Evolutionary conservation across 2,329 filamentous ascomycete species (phyloP), one percentile per base, ranked within the genome.

Genomic region (Mollisia scopiformis): DNA sequence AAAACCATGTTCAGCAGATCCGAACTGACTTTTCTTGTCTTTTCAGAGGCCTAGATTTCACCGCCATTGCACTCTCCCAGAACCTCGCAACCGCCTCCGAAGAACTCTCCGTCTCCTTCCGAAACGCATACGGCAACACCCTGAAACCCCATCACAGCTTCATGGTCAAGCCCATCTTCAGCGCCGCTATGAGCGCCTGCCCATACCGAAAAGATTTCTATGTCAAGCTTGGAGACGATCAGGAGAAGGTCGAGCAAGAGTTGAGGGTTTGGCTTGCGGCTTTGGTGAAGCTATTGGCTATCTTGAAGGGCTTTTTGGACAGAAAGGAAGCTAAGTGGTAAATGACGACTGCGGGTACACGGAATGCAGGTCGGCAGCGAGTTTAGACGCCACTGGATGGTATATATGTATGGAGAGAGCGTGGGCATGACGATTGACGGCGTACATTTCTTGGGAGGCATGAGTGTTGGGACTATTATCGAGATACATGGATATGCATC

Each of bases 161-260:
- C 78, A 71, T 97, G 65, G 81, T 97, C 71, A 97, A 96, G 84
- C 92, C 92, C 63, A 84, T 97, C 74, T 98, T 98, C 84, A 90
- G 84, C 70, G 90, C 93, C 64, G 94, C 94, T 75, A 97, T 99
- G 93, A 86, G 86, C 69, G 93, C 93, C 19, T 94, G 91, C 68
- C 95, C 95, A 1, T 97, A 97, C 83, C 87, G 94, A 69, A 92
- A 91, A 75, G 91, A 94, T 77, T 98, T 99, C 75, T 98, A 97
- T 76, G 78, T 78, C 67, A 97, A 97, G 85, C 82, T 99, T 46
- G 93, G 91, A 37, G 80, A 81, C 21, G 85, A 91, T 72, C 77
- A 84, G 39, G 78, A 74, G 30, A 85, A 88, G 76, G 88, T 95
- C 52, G 70, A 82, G 54, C 73, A 77, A 58, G 86, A 90, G 72